Conservation (phyloP, 768 basidiomycete genomes). For the Clitopilus hobsonii region DNA sequence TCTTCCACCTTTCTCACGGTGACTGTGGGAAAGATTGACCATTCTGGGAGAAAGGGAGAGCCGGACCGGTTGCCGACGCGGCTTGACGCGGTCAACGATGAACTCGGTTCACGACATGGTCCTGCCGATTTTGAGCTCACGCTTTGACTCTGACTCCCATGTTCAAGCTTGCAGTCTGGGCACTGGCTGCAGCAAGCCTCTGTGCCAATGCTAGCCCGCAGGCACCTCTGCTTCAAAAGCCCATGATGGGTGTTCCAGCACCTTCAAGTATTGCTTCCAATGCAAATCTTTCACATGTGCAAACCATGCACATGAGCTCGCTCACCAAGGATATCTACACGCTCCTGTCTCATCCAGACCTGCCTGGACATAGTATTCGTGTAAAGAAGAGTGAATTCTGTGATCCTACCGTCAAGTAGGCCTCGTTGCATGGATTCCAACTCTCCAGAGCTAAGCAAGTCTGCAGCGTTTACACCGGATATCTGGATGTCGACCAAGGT, state of each 20-base stretch:
- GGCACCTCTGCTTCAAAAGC: neutral
- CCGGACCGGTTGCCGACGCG: neutral
- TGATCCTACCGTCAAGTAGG: constrained; percentile 59
- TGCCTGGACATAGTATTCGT: constrained; percentile 50
- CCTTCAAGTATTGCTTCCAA: neutral
- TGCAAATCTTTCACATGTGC: neutral
- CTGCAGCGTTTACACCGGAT: constrained; percentile 34
- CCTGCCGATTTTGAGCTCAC: neutral
- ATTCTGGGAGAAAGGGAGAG: neutral
- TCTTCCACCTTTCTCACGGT: constrained; percentile 18
- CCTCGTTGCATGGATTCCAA: constrained; percentile 1
- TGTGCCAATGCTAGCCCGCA: neutral
- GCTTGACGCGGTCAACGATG: neutral
- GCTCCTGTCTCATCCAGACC: constrained; percentile 40
- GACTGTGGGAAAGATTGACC: constrained; percentile 5
- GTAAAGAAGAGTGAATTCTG: constrained; percentile 61
- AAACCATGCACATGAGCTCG: constrained; percentile 20
- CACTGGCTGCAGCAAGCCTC: neutral
- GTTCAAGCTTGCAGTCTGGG: neutral
- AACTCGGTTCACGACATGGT: neutral
- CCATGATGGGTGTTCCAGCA: neutral
- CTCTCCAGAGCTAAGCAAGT: constrained; percentile 2
- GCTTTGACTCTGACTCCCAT: neutral
- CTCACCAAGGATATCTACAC: constrained; percentile 28
- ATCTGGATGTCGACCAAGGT: constrained; percentile 40